Conservation (phyloP, 2,329 filamentous ascomycete species). For the Apiospora kogelbergensis region DNA sequence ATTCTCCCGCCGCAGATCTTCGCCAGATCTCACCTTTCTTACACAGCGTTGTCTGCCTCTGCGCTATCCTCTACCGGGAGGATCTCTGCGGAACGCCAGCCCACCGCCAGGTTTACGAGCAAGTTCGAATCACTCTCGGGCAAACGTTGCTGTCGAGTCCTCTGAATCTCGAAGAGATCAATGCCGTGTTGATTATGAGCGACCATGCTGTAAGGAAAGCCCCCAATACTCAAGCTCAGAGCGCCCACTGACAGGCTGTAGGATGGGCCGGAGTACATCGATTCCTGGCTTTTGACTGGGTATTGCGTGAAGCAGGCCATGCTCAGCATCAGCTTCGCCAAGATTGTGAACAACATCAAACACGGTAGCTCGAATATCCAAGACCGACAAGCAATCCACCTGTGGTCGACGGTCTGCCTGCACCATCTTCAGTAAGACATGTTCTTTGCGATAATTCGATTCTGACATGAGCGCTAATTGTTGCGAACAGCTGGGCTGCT, state of each 20-base stretch:
- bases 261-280: slow-evolving; percentile 38
- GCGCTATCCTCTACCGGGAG: slow-evolving; percentile 35
- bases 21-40: slow-evolving; percentile 38
- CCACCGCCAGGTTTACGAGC: slow-evolving; percentile 39
- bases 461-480: neutral
- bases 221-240: neutral
- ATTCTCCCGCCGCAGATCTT: slow-evolving; percentile 33
- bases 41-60: slow-evolving; percentile 39
- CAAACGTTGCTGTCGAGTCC: slow-evolving; percentile 40
- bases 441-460: neutral
- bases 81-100: slow-evolving; percentile 29
- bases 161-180: slow-evolving; percentile 40
- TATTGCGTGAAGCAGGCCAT: slow-evolving; percentile 44
- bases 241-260: slow-evolving; percentile 11
- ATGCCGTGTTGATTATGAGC: slow-evolving; percentile 40
- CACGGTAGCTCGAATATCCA: slow-evolving; percentile 28
- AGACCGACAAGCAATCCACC: slow-evolving; percentile 35
- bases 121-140: slow-evolving; percentile 37
- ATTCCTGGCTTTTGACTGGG: slow-evolving; percentile 42
- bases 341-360: slow-evolving; percentile 37
- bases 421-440: slow-evolving; percentile 35
- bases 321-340: slow-evolving; percentile 42
- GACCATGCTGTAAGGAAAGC: slow-evolving; percentile 29
- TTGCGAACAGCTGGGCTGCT: slow-evolving; percentile 35
- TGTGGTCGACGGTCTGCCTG: slow-evolving; percentile 37